These are phyloP conservation scores for Chamaecyparis obtusa DNA, from an alignment of 75 land plant species.

Conservation along the genomic window DNA sequence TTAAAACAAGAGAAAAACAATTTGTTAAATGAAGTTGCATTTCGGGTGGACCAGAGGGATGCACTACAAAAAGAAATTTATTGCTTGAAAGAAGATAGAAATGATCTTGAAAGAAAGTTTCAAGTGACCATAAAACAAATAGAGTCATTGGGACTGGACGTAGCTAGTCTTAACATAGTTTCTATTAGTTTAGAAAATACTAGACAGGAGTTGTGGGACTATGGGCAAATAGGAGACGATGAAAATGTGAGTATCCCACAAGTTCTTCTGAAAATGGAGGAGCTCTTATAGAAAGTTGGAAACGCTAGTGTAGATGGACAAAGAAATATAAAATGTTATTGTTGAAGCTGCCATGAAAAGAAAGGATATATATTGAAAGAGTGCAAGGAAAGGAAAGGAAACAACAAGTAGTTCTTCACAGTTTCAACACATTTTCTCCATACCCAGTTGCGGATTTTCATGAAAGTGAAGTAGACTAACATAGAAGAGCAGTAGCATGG, in stretches of 20 bases:
- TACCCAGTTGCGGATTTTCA: too few species aligned
- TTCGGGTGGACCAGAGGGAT: slow-evolving; percentile 36
- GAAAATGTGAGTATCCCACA: slow-evolving; percentile 41
- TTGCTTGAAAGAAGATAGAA: slow-evolving; percentile 45
- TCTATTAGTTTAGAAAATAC: slow-evolving; percentile 46
- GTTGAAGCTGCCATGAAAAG: too few species aligned
- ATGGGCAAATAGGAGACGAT: slow-evolving; percentile 16
- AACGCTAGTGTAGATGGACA: too few species aligned
- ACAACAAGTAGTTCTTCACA: too few species aligned
- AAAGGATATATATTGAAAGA: too few species aligned
- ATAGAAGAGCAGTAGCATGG: too few species aligned
- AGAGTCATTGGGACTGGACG: slow-evolving; percentile 28
- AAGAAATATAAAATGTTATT: too few species aligned
- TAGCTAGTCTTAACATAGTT: slow-evolving; percentile 32
- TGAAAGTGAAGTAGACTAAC: too few species aligned
- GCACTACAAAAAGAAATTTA: slow-evolving; percentile 55
- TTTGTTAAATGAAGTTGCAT: slow-evolving; percentile 40
- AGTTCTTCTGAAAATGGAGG: slow-evolving; percentile 37
- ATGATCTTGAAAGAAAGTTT: slow-evolving; percentile 34
- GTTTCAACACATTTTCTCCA: too few species aligned
- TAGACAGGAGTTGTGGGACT: slow-evolving; percentile 35
- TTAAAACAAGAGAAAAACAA: slow-evolving; percentile 32
- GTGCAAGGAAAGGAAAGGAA: too few species aligned
- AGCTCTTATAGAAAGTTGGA: slow-evolving; percentile 34
- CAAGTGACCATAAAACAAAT: slow-evolving; percentile 29